phyloP scores from a whole-genome alignment of 305 asterid species.

The Solanum hybrid region DNA sequence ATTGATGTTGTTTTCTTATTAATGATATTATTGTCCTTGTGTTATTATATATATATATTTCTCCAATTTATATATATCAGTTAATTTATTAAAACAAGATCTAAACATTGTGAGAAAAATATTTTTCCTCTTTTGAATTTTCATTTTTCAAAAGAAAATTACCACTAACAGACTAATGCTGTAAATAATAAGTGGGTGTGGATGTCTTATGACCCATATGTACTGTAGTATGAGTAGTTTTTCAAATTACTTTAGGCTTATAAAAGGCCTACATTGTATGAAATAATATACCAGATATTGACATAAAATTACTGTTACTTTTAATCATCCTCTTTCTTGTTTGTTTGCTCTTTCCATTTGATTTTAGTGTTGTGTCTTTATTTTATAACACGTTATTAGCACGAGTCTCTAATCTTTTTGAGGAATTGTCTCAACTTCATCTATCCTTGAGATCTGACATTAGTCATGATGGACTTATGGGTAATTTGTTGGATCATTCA shows the following conservation, averaged over 20 bases:
- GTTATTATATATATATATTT: background rate
- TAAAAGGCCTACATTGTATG: background rate
- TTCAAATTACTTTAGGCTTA: background rate
- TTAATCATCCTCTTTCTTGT: too few relatives aligned
- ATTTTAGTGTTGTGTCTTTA: too few relatives aligned
- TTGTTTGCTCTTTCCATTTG: background rate
- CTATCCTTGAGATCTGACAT: background rate
- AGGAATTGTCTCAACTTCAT: background rate
- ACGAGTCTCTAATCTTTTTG: too few relatives aligned
- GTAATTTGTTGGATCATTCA: background rate
- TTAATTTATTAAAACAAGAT: too few relatives aligned
- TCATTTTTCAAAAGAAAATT: background rate
- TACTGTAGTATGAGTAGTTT: background rate
- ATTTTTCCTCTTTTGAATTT: background rate
- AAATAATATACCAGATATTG: background rate
- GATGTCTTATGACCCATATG: background rate
- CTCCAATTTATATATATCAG: background rate
- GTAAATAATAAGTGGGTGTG: background rate
- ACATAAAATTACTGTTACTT: too few relatives aligned
- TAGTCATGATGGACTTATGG: background rate
- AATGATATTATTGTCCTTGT: background rate
- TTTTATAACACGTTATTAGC: background rate
- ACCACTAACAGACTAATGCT: background rate
- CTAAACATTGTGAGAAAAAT: background rate
- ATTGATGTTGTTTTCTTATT: background rate